Evolutionary conservation across 1,139 yeast species (phyloP).

Genomic region (Sugiyamaella novakii): DNA sequence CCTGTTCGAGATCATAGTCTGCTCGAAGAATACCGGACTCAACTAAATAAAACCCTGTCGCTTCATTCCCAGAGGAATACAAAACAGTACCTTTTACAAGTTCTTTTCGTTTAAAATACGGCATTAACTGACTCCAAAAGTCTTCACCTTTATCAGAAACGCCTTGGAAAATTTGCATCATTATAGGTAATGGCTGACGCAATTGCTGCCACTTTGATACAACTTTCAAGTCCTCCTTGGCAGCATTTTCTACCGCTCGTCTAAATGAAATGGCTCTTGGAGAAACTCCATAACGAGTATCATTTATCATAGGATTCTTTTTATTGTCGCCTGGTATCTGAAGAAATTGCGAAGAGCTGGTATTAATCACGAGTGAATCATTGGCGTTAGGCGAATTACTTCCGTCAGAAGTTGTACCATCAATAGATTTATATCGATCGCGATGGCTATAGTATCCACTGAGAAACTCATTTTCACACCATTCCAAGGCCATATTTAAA

Average conservation of each 20-base stretch:
- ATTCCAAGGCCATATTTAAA: conserved; percentile 85
- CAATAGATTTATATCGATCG: conserved; percentile 35
- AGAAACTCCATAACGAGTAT: conserved; percentile 46
- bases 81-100: conserved; percentile 51
- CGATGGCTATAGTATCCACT: conserved; percentile 58
- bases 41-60: conserved; percentile 57
- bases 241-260: conserved; percentile 63
- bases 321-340: conserved; percentile 26
- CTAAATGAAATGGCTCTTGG: conserved; percentile 65
- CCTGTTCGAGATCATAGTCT: conserved; percentile 54
- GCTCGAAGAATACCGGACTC: conserved; percentile 80
- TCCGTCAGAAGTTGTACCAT: not conserved
- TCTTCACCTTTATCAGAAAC: conserved; percentile 59
- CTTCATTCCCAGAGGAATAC: conserved; percentile 38
- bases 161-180: conserved; percentile 72
- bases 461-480: conserved; percentile 93
- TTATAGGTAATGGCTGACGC: conserved; percentile 66
- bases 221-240: conserved; percentile 42
- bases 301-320: conserved; percentile 10
- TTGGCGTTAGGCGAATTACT: not conserved
- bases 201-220: conserved; percentile 38
- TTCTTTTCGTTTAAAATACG: conserved; percentile 54
- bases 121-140: conserved; percentile 64
- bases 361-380: not conserved
- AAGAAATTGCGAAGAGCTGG: conserved; percentile 3